A percentile compares a stretch with the other conserved stretches of the same genome.
phyloP scores from a whole-genome alignment of 768 basidiomycete genomes.

The Plicaturopsis crispa region DNA sequence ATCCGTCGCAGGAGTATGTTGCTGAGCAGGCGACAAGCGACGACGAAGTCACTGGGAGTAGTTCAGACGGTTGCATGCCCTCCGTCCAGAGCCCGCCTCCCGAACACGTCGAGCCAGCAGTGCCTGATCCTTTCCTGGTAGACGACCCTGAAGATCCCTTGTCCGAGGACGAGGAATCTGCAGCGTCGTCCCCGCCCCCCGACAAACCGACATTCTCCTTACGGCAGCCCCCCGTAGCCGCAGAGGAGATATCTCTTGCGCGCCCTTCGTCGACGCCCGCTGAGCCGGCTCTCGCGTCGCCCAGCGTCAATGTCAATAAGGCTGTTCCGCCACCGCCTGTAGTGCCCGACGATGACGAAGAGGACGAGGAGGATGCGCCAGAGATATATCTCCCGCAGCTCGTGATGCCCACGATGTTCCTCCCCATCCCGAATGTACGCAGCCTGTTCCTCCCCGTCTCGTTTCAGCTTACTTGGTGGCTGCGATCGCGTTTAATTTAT shows the following conservation, averaged over 20 bases:
- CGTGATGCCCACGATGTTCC: slow-evolving; percentile 69
- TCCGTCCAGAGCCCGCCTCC: slow-evolving; percentile 7
- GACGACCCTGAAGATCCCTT: slow-evolving; percentile 44
- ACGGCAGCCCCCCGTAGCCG: slow-evolving; percentile 25
- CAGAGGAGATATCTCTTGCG: slow-evolving; percentile 37
- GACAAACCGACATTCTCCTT: slow-evolving; percentile 20
- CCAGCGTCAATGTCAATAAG: slow-evolving; percentile 41
- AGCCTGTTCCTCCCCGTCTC: slow-evolving; percentile 29
- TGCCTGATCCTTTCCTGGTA: slow-evolving; percentile 55
- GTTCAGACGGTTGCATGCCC: too few relatives aligned
- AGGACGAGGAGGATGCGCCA: slow-evolving; percentile 40
- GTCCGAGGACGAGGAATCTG: slow-evolving; percentile 28
- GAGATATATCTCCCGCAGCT: slow-evolving; percentile 64
- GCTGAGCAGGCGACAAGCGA: too few relatives aligned
- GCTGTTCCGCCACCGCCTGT: slow-evolving; percentile 43
- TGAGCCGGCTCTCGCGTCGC: slow-evolving; percentile 12
- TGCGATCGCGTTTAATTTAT: slow-evolving; percentile 28
- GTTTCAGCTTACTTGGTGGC: slow-evolving; percentile 54
- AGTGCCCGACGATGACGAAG: slow-evolving; percentile 10
- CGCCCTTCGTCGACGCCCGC: slow-evolving; percentile 20
- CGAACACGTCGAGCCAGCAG: slow-evolving; percentile 35
- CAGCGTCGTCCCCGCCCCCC: slow-evolving; percentile 2
- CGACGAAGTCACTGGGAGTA: too few relatives aligned
- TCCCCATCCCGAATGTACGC: slow-evolving; percentile 88
- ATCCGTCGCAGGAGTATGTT: too few relatives aligned